Evolutionary conservation across 495 filamentous ascomycete genomes (phyloP).

Genomic region (Penicillium tannophilum): DNA sequence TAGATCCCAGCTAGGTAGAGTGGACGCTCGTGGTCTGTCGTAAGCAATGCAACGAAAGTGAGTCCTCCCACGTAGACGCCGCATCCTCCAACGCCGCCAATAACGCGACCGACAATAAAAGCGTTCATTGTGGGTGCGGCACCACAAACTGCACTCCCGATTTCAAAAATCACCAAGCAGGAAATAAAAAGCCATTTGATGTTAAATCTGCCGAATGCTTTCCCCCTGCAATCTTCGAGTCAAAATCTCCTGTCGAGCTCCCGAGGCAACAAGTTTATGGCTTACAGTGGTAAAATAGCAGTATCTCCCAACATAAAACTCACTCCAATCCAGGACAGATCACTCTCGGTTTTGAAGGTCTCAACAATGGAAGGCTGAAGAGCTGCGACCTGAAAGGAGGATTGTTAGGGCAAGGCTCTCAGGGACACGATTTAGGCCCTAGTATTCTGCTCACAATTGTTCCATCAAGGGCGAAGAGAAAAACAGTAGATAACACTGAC

Average conservation of each 20-base stretch:
- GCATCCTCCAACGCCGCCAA: constrained; percentile 1
- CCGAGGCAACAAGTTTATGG: background rate
- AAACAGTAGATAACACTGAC: background rate
- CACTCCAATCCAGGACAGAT: constrained; percentile 9
- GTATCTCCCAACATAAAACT: constrained; percentile 3
- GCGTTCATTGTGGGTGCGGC: constrained; percentile 5
- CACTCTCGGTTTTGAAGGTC: background rate
- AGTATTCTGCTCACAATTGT: constrained; percentile 2
- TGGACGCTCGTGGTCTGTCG: background rate
- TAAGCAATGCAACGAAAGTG: background rate
- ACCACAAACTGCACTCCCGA: constrained; percentile 4
- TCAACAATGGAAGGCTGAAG: constrained; percentile 11
- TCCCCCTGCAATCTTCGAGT: background rate
- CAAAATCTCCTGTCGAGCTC: background rate
- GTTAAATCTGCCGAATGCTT: constrained; percentile 2
- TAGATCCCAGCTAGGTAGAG: background rate
- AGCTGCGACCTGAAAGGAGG: constrained; percentile 1
- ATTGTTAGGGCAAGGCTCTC: background rate
- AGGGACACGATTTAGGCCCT: background rate
- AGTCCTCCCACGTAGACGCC: constrained; percentile 1
- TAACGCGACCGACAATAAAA: constrained; percentile 4
- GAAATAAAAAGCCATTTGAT: constrained; percentile 9
- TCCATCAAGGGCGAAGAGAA: constrained; percentile 6
- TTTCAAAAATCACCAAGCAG: background rate
- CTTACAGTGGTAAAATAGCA: constrained; percentile 6